phyloP scores from a whole-genome alignment of 2,329 filamentous ascomycete genomes.

The Gnomoniopsis sp. region DNA sequence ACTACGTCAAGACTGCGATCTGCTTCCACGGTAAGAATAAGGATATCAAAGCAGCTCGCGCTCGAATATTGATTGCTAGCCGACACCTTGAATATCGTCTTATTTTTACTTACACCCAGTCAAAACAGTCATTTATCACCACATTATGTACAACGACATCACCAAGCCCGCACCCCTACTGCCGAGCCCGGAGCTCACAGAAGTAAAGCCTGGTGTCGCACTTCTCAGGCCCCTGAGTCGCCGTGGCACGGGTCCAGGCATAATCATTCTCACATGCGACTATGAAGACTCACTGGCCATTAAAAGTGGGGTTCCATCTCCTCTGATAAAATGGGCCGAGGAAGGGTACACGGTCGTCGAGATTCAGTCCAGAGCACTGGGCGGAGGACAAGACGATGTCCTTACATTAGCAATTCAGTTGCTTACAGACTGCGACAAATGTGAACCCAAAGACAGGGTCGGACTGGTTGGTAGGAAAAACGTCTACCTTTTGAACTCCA shows the following conservation, averaged over 20 bases:
- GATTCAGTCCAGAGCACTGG: conserved; percentile 11
- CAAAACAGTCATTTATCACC: not conserved
- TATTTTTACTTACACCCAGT: not conserved
- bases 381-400: not conserved
- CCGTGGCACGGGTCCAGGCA: conserved; percentile 25
- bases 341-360: conserved; percentile 18
- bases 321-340: conserved; percentile 17
- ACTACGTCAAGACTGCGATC: not conserved
- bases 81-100: too few relatives aligned
- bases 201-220: conserved; percentile 7
- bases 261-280: conserved; percentile 22
- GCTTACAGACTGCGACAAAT: conserved; percentile 9
- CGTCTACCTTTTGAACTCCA: not conserved
- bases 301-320: conserved; percentile 11
- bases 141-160: conserved; percentile 15
- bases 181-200: conserved; percentile 13
- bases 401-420: conserved; percentile 4
- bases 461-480: conserved; percentile 11
- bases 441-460: conserved; percentile 18
- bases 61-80: too few relatives aligned
- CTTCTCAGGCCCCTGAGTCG: conserved; percentile 24
- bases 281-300: conserved; percentile 14
- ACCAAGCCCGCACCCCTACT: conserved; percentile 13
- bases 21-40: too few relatives aligned
- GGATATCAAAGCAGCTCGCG: too few relatives aligned